phyloP scores from a whole-genome alignment of 1,139 yeast species.

The Ogataea hybrid region DNA sequence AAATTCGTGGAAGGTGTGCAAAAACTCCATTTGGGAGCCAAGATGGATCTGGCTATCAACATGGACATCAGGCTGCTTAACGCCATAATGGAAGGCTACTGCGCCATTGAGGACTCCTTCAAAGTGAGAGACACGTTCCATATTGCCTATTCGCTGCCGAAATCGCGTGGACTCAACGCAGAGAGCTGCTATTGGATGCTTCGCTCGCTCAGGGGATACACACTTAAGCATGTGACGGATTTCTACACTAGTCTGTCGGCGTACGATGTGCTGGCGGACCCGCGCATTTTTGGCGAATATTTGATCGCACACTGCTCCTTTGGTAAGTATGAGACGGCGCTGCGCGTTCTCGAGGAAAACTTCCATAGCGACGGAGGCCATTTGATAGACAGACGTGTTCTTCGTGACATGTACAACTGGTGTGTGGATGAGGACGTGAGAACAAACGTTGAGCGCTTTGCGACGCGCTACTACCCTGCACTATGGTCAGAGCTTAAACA shows the following conservation, averaged over 20 bases:
- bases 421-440: conserved; percentile 52
- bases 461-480: conserved; percentile 39
- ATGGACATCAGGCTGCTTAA: conserved; percentile 61
- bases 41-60: conserved; percentile 62
- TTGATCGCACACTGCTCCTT: conserved; percentile 74
- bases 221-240: conserved; percentile 56
- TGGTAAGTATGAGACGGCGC: conserved; percentile 59
- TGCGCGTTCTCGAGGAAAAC: conserved; percentile 49
- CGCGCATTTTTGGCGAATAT: conserved; percentile 59
- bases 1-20: conserved; percentile 66
- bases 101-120: conserved; percentile 58
- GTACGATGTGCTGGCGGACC: conserved; percentile 53
- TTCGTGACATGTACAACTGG: conserved; percentile 60
- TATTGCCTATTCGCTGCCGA: conserved; percentile 46
- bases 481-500: conserved; percentile 47
- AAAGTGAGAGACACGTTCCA: conserved; percentile 64
- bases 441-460: conserved; percentile 52
- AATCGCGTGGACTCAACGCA: conserved; percentile 57
- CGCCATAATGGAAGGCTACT: conserved; percentile 63
- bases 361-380: conserved; percentile 46
- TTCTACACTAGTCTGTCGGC: conserved; percentile 63
- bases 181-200: conserved; percentile 73
- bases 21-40: conserved; percentile 62
- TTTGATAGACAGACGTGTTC: conserved; percentile 46
- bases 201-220: conserved; percentile 60